Percentiles rank a stretch among this genome's conserved stretches.
Conservation (phyloP, 768 basidiomycete genomes). For the Neoboletus subvelutipes region DNA sequence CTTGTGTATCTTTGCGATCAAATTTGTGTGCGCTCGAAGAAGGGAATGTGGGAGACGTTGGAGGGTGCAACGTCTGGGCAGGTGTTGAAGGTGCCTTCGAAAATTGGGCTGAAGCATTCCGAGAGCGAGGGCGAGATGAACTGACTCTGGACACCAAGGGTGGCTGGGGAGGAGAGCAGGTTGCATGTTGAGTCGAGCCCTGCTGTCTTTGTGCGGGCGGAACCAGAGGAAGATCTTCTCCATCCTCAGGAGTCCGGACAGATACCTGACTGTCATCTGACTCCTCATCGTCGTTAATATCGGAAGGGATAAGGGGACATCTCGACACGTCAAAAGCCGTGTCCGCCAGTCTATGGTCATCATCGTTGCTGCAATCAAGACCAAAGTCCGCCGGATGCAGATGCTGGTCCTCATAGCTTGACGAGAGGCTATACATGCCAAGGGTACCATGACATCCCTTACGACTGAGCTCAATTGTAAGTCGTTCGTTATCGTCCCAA, state of each 20-base stretch:
- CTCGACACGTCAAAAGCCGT: constrained; percentile 21
- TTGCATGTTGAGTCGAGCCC: background rate
- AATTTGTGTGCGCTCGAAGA: background rate
- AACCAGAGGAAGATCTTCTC: constrained; percentile 15
- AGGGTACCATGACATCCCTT: background rate
- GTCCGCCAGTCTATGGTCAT: constrained; percentile 9
- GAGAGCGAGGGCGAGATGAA: constrained; percentile 30
- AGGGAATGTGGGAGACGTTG: constrained; percentile 6
- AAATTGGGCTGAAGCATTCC: constrained; percentile 12
- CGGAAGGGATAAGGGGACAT: constrained; percentile 22
- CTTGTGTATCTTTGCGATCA: background rate
- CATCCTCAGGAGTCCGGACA: constrained; percentile 29
- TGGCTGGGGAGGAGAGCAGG: background rate
- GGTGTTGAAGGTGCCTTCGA: background rate
- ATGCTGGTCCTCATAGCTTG: constrained; percentile 3
- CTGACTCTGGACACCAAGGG: constrained; percentile 20
- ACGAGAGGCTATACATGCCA: background rate
- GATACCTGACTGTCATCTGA: constrained; percentile 29
- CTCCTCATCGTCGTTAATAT: constrained; percentile 29
- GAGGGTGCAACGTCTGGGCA: background rate
- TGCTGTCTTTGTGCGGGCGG: background rate
- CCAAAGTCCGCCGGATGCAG: constrained; percentile 11
- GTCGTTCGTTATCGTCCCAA: constrained; percentile 26
- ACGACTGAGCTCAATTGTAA: constrained; percentile 20
- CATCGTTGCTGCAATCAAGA: constrained; percentile 5